Base-by-base conservation (phyloP, 805 yeast species). In the Tetrapisispora pingtungensis region DNA sequence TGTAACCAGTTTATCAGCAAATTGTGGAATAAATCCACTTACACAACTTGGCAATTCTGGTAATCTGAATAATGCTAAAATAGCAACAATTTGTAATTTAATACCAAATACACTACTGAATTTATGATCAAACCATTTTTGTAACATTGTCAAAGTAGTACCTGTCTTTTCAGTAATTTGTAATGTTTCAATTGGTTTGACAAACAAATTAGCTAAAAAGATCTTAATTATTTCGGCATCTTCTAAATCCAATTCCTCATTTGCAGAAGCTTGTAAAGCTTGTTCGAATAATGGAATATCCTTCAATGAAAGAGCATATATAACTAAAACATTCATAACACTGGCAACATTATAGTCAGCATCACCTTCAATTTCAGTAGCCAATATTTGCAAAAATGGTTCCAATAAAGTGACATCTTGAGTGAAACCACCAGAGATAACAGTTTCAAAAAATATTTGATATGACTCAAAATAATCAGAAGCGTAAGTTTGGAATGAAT, bases 41-140 rank as follows among this genome's bases (percentile, higher is more conserved):
- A 69, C 48, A 15, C 62, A 53, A 10, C 54, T 44, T 19, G 77
- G 75, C 13, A 73, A 50, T 41, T 68, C 65, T 2, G 69, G 68
- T 15, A 66, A 46, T 17, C 64, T 54, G 33, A 77, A 50, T 30
- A 84, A 44, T 0, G 81, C 69, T 43, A 88, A 60, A 36, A 82
- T 65, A 0, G 90, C 89, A 49, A 87, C 57, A 8, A 77, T 69
- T 36, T 82, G 80, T 38, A 90, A 65, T 65, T 87, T 89, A 56
- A 84, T 70, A 53, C 85, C 93, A 55, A 80, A 85, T 2, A 86
- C 95, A 40, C 87, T 70, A 28, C 73, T 72, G 51, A 84, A 71
- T 19, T 64, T 66, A 22, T 73, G 53, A 22, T 71, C 68, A 55
- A 83, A 75, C 96, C 96, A 87, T 43, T 70, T 59, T 22, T 69